Evolutionary conservation across 768 basidiomycete genomes (phyloP).

Genomic region (Cantharellus anzutake): DNA sequence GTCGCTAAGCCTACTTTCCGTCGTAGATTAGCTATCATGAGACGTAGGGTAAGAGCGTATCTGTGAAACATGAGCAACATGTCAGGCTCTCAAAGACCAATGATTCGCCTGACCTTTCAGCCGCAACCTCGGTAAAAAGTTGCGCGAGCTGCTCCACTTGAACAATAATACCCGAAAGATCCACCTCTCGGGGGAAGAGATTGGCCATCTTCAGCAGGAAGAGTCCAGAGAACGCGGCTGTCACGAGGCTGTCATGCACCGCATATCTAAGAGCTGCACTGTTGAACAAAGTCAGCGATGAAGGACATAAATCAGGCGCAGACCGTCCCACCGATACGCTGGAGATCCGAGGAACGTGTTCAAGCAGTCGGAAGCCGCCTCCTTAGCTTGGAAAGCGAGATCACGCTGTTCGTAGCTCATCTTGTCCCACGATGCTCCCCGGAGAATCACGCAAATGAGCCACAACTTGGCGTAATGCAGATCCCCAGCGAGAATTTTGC

Average conservation of each 20-base stretch:
- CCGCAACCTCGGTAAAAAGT: conserved; percentile 79
- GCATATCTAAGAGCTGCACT: conserved; percentile 84
- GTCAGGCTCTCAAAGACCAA: background rate
- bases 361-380: conserved; percentile 73
- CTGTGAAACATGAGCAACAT: conserved; percentile 19
- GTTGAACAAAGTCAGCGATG: conserved; percentile 2
- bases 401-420: conserved; percentile 92
- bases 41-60: conserved; percentile 76
- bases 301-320: background rate
- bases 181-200: conserved; percentile 72
- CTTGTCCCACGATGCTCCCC: conserved; percentile 89
- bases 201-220: conserved; percentile 91
- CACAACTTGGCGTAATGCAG: conserved; percentile 87
- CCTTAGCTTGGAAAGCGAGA: conserved; percentile 87
- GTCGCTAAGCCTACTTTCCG: conserved; percentile 50
- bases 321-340: conserved; percentile 47
- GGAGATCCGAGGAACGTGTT: conserved; percentile 66
- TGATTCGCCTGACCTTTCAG: conserved; percentile 43
- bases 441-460: conserved; percentile 81
- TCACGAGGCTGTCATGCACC: conserved; percentile 83
- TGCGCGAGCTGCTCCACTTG: conserved; percentile 88
- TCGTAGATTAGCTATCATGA: conserved; percentile 84
- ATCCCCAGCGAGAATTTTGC: conserved; percentile 77
- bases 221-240: conserved; percentile 76
- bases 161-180: conserved; percentile 49